A percentile compares a stretch with the other conserved stretches of the same genome.
phyloP scores from a whole-genome alignment of 2,329 filamentous ascomycete species.

The Ophiostoma sp. region DNA sequence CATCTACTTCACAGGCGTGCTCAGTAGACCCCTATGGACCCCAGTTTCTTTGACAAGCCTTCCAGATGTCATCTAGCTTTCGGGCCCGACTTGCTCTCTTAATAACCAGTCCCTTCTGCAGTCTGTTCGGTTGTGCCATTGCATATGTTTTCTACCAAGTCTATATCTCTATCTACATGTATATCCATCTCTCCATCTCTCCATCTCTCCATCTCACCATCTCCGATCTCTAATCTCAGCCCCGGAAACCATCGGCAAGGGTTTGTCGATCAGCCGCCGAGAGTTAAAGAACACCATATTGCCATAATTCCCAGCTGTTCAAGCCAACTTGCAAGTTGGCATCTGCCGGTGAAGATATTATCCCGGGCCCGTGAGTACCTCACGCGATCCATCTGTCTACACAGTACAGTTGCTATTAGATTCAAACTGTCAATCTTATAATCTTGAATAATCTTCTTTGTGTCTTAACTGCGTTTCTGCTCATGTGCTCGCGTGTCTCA shows the following conservation, averaged over 20 bases:
- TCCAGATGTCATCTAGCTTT: too few species aligned
- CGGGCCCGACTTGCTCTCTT: too few species aligned
- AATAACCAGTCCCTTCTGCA: too few species aligned
- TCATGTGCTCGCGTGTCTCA: conserved; percentile 11
- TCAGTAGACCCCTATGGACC: too few species aligned
- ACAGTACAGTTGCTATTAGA: too few species aligned
- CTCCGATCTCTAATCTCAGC: neutral
- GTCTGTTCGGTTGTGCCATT: too few species aligned
- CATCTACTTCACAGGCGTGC: too few species aligned
- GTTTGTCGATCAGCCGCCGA: neutral
- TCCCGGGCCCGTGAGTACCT: neutral
- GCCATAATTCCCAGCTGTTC: too few species aligned
- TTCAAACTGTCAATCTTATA: neutral
- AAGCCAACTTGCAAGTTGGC: too few species aligned
- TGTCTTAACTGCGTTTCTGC: neutral
- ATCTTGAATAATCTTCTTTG: neutral
- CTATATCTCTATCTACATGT: too few species aligned
- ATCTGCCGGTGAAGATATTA: neutral
- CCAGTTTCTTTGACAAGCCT: too few species aligned
- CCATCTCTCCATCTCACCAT: neutral
- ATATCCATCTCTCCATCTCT: neutral
- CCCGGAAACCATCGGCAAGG: neutral
- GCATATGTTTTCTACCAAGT: neutral
- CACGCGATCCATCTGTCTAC: neutral
- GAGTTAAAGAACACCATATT: too few species aligned